Conservation (phyloP, 2,329 filamentous ascomycete species). For the Phyllosticta capitalensis region DNA sequence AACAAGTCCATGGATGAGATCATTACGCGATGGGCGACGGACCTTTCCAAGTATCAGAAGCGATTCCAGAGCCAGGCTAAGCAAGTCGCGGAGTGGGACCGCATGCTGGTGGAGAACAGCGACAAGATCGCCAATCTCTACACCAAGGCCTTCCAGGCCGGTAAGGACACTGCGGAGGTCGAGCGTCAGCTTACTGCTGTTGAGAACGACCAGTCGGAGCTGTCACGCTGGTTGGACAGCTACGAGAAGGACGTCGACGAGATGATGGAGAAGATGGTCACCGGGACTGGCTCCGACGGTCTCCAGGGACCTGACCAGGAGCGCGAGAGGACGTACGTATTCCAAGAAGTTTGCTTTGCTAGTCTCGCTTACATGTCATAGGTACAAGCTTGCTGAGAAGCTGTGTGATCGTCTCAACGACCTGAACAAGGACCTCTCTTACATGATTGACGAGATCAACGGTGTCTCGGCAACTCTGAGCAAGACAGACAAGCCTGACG, state of each 20-base stretch:
- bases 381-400: constrained; percentile 86
- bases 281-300: constrained; percentile 48
- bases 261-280: constrained; percentile 61
- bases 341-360: neutral
- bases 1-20: constrained; percentile 99
- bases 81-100: constrained; percentile 84
- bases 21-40: constrained; percentile 90
- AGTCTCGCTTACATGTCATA: constrained; percentile 24
- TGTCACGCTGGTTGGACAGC: constrained; percentile 76
- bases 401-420: constrained; percentile 83
- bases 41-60: constrained; percentile 92
- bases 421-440: constrained; percentile 83
- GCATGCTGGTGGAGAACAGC: constrained; percentile 83
- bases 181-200: constrained; percentile 84
- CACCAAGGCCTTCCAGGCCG: constrained; percentile 83
- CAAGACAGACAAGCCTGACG: constrained; percentile 69
- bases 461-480: constrained; percentile 78
- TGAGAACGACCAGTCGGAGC: constrained; percentile 85
- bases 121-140: constrained; percentile 94
- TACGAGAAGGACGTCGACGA: constrained; percentile 90
- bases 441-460: constrained; percentile 99
- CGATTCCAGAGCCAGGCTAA: constrained; percentile 87
- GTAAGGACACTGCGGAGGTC: constrained; percentile 85
- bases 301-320: constrained; percentile 88
- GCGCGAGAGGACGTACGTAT: constrained; percentile 71